Evolutionary conservation across 192 early-diverging fungal genomes (phyloP).

Genomic region (Backusella parvicylindrica): DNA sequence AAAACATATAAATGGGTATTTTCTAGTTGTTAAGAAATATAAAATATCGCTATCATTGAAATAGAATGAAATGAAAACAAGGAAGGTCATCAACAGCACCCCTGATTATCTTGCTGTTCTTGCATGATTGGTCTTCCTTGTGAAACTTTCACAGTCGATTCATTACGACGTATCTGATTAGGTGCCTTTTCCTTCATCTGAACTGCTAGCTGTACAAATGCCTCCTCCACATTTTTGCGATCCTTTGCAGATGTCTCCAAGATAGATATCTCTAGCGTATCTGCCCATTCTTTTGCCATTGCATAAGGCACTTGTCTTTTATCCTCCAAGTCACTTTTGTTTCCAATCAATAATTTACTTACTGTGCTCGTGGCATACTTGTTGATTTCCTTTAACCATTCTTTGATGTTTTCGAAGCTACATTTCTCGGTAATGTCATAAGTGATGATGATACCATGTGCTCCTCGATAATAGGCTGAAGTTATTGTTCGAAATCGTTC

Average conservation of each 20-base stretch:
- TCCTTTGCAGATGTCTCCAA: constrained; percentile 97
- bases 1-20: neutral
- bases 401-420: constrained; percentile 93
- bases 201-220: constrained; percentile 98
- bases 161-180: constrained; percentile 8
- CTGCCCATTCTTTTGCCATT: constrained; percentile 46
- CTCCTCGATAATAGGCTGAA: constrained; percentile 94
- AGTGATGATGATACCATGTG: constrained; percentile 97
- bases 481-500: constrained; percentile 99
- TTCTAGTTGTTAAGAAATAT: neutral
- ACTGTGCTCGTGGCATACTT: constrained; percentile 93
- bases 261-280: constrained; percentile 82
- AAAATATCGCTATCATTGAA: neutral
- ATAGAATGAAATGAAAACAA: neutral
- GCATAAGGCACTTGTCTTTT: constrained; percentile 75
- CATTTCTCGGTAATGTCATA: constrained; percentile 96
- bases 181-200: constrained; percentile 90
- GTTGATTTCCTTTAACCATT: constrained; percentile 98
- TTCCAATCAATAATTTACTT: constrained; percentile 95
- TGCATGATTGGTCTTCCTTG: constrained; percentile 15
- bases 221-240: constrained; percentile 96
- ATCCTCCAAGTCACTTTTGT: constrained; percentile 92
- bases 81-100: neutral
- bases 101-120: neutral
- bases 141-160: constrained; percentile 20